Evolutionary conservation across 176 grass and related monocot species (phyloP).

Genomic region (Triticum aestivum): IWGSC_CS_RefSeq_v2.1 NC_057812.1:475107362-475107861

Average conservation of each 20-base stretch:
- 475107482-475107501: not conserved
- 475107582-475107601: not conserved
- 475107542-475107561: not conserved
- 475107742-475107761: slow-evolving; percentile 28
- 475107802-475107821: not conserved
- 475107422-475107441: not conserved
- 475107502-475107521: not conserved
- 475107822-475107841: not conserved
- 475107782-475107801: not conserved
- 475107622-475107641: not conserved
- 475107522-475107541: not conserved
- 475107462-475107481: not conserved
- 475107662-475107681: not conserved
- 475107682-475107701: slow-evolving; percentile 25
- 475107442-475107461: not conserved
- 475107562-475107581: not conserved
- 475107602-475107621: not conserved
- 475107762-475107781: slow-evolving; percentile 5
- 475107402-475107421: not conserved
- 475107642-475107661: not conserved
- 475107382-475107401: not conserved
- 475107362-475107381: not conserved
- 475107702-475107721: slow-evolving; percentile 49
- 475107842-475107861: not conserved
- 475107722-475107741: slow-evolving; percentile 67